Base-by-base conservation (phyloP, 306 rosid genomes). In the Vigna mungo region DNA sequence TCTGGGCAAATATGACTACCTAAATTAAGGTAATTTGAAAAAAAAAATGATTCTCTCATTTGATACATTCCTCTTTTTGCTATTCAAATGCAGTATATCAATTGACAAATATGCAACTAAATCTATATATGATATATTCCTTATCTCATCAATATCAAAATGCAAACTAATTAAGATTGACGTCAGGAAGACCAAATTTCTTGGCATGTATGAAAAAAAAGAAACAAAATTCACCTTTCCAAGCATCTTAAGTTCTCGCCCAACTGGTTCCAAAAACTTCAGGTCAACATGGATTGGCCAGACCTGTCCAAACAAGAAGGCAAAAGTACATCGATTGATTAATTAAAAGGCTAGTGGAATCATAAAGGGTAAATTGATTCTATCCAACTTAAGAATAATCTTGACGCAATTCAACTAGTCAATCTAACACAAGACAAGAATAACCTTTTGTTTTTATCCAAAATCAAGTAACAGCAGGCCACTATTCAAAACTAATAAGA, bases 221-320 rank as follows among this genome's bases (percentile, higher is more conserved):
- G 21, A 77, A 76, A 41, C n/a, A 20, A 25, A 30, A 64, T 56
- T 80, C 54, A 95, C 97, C 96, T 92, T 95, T 67, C 97, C 98
- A 62, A 95, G 87, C 46, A 76, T 10, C 87, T 90, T 92, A 70
- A 95, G 96, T 82, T 95, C 98, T 75, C 91, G 83, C 39, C 93
- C 95, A 78, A 95, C 93, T 0, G 98, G 98, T 88, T 95, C 96
- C 85, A 95, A 46, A 78, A 95, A 80, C 60, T 90, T 88, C 76
- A 95, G 79, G 85, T 95, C 74, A 36, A 92, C 84, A 17, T 46
- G 78, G 16, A 95, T 77, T 8, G 97, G 98, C 98, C 98, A 95
- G 58, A 95, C 95, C 98, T 94, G 91, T 76, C 71, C 78, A 81
- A 51, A 78, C 30, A 66, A 43, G 68, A 67, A 74, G 68, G n/a